Percentiles rank a stretch among this genome's conserved stretches.
phyloP scores from a whole-genome alignment of 306 rosid genomes.

The Cicer judaicum region DNA sequence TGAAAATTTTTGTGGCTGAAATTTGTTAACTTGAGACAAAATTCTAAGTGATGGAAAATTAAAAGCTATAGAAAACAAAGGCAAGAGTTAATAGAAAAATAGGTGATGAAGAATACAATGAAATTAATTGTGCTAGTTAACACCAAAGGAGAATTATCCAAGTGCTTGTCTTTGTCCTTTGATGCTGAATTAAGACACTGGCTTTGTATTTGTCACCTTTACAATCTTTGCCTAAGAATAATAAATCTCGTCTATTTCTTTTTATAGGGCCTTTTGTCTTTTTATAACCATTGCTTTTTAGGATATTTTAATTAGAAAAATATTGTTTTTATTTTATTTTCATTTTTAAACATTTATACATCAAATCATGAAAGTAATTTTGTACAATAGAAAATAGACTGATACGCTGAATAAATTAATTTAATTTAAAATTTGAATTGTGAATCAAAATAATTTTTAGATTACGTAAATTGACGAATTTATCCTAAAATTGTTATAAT shows the following conservation, averaged over 20 bases:
- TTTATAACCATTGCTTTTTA: neutral
- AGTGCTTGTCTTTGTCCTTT: conserved; percentile 12
- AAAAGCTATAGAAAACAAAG: conserved; percentile 16
- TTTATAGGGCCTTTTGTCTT: neutral
- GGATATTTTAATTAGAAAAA: neutral
- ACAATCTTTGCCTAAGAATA: conserved; percentile 5
- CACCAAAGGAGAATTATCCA: neutral
- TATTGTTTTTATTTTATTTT: no score
- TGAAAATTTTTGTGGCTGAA: conserved; percentile 2
- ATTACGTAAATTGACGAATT: no score
- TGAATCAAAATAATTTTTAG: no score
- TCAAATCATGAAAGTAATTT: no score
- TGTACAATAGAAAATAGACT: no score
- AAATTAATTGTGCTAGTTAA: neutral
- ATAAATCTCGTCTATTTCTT: neutral
- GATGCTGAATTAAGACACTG: conserved; percentile 7
- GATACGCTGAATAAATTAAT: no score
- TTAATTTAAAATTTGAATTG: no score
- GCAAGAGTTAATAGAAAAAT: conserved; percentile 4
- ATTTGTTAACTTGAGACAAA: neutral
- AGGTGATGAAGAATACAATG: conserved; percentile 24
- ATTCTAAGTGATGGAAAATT: conserved; percentile 8
- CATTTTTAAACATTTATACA: no score
- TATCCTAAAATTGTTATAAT: no score
- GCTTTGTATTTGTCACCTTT: conserved; percentile 4